phyloP scores from a whole-genome alignment of 257 asterid species.

The Eustoma russellianum region DNA sequence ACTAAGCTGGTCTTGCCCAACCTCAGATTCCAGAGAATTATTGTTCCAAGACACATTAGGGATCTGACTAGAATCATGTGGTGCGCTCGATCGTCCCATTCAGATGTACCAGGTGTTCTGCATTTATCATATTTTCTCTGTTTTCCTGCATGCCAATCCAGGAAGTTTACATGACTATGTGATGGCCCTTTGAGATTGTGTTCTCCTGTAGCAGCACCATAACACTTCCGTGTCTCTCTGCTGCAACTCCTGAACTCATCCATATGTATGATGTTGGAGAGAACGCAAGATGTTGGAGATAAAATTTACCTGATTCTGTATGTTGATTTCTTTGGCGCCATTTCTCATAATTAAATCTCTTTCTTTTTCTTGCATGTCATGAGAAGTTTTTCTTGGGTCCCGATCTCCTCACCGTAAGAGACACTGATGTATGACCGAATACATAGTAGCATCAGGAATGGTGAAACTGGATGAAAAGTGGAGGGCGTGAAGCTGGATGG shows the following conservation, averaged over 20 bases:
- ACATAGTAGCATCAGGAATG: no score
- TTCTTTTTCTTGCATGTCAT: no score
- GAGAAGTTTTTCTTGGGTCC: no score
- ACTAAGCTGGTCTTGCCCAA: slow-evolving; percentile 35
- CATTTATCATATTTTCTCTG: slow-evolving; percentile 55
- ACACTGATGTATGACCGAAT: no score
- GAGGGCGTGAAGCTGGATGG: no score
- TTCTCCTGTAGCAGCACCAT: slow-evolving; percentile 36
- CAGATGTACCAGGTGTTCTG: slow-evolving; percentile 76
- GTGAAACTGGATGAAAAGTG: no score
- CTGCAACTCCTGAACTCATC: slow-evolving; percentile 40
- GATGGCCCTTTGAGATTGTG: slow-evolving; percentile 52
- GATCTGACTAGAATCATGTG: slow-evolving; percentile 61
- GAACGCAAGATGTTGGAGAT: no score
- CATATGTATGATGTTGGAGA: slow-evolving; percentile 27
- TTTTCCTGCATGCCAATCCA: slow-evolving; percentile 46
- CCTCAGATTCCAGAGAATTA: slow-evolving; percentile 38
- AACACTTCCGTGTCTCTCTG: slow-evolving; percentile 30
- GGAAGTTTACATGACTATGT: slow-evolving; percentile 26
- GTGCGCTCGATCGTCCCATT: slow-evolving; percentile 95
- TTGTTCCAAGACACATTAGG: slow-evolving; percentile 62
- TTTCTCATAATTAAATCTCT: no score
- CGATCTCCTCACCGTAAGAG: no score
- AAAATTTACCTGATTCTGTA: no score
- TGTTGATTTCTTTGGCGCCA: no score